Base-by-base conservation (phyloP, 257 asterid species). In the Parsonsia alboflavescens region DNA sequence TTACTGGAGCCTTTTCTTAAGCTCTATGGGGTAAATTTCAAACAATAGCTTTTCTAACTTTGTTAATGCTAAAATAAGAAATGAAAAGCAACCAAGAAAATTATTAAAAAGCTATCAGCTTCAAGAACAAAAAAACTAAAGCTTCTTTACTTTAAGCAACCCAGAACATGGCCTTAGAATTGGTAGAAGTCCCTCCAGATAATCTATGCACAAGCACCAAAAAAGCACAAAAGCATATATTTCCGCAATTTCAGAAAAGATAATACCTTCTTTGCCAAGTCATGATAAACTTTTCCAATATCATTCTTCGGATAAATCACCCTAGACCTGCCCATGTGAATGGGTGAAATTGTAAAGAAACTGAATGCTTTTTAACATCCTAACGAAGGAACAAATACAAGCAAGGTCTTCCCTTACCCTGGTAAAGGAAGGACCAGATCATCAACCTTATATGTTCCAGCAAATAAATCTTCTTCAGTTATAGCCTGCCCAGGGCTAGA, bases 351-450 rank as follows among this genome's bases (percentile, higher is more conserved):
- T 46, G 70, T 7, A 72, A 67, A 64, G 68, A 77, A 45, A 61
- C 64, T 52, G 50, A 68, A 56, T 19, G 49, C 17, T 39, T 24
- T 9, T 72, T 77, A 68, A 49, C 67, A 71, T 72, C 17, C 58
- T n/a, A 53, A 73, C 66, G 69, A 69, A 52, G 54, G 39, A 42
- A 66, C 61, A 54, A 56, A 50, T 73, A 30, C 26, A 61, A 72
- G 75, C 24, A 62, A 65, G 73, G 41, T 65, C 77, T 72, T 71
- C 74, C 68, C 73, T 80, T 86, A 94, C 97, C 99, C 99, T 11
- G 99, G 97, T 78, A 94, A 87, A 82, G 99, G 99, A 84, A 94
- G 97, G 80, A 94, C 87, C 48, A 94, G 76, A 76, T 94, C 97
- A 9, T 94, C 89, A 74, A 86, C 61, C 1, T 85, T 72, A 81